A percentile compares a stretch with the other conserved stretches of the same genome.
Evolutionary conservation across 306 rosid species (phyloP).

Genomic region (Prunus mira): DNA sequence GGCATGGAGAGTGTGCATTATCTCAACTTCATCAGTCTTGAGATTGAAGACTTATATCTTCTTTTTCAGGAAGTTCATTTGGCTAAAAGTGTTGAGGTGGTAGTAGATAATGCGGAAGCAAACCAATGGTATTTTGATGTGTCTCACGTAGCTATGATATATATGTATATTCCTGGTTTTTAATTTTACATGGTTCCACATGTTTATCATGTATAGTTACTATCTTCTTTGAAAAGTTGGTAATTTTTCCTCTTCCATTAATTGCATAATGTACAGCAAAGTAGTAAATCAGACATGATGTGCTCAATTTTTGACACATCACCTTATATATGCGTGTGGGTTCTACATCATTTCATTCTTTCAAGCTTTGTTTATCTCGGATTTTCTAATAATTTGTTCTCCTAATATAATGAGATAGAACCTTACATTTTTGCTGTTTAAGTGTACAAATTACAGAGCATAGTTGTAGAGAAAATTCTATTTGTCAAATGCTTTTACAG

Average conservation of each 20-base stretch:
- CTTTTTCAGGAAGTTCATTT: not conserved
- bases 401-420: conserved; percentile 11
- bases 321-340: not conserved
- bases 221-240: not conserved
- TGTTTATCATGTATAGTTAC: conserved; percentile 16
- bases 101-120: conserved; percentile 1
- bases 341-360: conserved; percentile 9
- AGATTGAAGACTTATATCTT: not conserved
- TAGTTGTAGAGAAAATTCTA: conserved; percentile 5
- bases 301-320: conserved; percentile 1
- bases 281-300: conserved; percentile 8
- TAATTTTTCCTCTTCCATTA: conserved; percentile 10
- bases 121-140: not conserved
- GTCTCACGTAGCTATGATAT: not conserved
- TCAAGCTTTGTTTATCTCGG: conserved; percentile 20
- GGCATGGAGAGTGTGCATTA: not conserved
- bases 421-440: conserved; percentile 20
- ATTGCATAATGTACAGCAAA: conserved; percentile 2
- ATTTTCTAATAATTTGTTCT: conserved; percentile 21
- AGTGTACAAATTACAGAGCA: conserved; percentile 29
- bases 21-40: not conserved
- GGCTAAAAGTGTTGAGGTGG: not conserved
- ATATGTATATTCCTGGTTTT: not conserved
- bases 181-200: not conserved
- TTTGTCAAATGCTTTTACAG: not conserved